Conservation (phyloP, 805 yeast species). For the Metschnikowia corniflorae region DNA sequence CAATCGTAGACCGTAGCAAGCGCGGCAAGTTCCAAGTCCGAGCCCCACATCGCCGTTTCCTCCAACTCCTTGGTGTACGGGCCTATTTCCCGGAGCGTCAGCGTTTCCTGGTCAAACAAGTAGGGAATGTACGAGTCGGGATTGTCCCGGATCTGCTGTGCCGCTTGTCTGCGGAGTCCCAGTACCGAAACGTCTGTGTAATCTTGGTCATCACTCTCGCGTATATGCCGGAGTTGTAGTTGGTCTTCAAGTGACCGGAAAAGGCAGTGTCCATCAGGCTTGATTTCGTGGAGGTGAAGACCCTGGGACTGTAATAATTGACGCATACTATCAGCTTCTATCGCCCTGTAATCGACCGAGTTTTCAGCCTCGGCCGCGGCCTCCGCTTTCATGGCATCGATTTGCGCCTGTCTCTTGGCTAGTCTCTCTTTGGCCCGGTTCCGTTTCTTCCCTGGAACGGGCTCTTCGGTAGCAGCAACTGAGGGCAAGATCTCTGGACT, state of each 20-base stretch:
- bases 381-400: conserved; percentile 56
- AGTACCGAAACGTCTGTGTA: conserved; percentile 32
- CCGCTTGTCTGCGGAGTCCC: conserved; percentile 62
- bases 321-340: conserved; percentile 67
- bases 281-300: conserved; percentile 61
- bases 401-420: conserved; percentile 71
- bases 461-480: not conserved
- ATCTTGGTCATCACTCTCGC: conserved; percentile 4
- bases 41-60: conserved; percentile 92
- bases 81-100: conserved; percentile 59
- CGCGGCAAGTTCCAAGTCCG: conserved; percentile 88
- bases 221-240: conserved; percentile 47
- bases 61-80: conserved; percentile 67
- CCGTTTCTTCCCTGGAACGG: conserved; percentile 38
- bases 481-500: not conserved
- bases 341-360: conserved; percentile 63
- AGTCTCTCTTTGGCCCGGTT: conserved; percentile 84
- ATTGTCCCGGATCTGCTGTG: conserved; percentile 58
- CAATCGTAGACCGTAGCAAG: conserved; percentile 66
- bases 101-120: conserved; percentile 73
- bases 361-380: conserved; percentile 68
- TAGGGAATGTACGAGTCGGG: conserved; percentile 77
- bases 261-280: conserved; percentile 93
- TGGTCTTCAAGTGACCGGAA: conserved; percentile 87
- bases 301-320: conserved; percentile 47